Evolutionary conservation across 805 yeast species (phyloP).

Genomic region (Brettanomyces naardenensis): DNA sequence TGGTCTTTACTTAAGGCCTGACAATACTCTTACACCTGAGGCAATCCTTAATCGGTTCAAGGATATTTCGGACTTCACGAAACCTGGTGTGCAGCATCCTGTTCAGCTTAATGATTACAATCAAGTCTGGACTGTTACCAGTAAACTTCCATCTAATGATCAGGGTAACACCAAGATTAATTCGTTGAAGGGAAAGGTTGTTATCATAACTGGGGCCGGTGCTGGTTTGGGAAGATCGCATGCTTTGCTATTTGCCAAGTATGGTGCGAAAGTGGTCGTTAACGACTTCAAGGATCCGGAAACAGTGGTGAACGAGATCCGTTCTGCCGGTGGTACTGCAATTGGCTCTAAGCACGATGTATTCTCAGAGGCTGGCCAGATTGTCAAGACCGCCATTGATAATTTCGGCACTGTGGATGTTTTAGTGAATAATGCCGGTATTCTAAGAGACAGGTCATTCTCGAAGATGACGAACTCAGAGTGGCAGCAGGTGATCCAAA

Average conservation of each 20-base stretch:
- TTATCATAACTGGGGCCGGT: constrained; percentile 91
- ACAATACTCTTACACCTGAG: constrained; percentile 73
- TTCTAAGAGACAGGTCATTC: constrained; percentile 83
- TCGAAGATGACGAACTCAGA: constrained; percentile 75
- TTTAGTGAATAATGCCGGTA: constrained; percentile 90
- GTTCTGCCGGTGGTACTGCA: constrained; percentile 59
- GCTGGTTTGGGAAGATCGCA: constrained; percentile 90
- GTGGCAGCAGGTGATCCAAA: constrained; percentile 74
- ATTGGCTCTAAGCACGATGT: constrained; percentile 81
- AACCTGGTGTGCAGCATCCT: constrained; percentile 59
- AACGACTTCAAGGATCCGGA: constrained; percentile 80
- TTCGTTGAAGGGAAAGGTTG: constrained; percentile 75
- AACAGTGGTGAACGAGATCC: constrained; percentile 67
- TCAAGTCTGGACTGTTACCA: constrained; percentile 44
- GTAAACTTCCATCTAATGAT: constrained; percentile 43
- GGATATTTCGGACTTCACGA: constrained; percentile 56
- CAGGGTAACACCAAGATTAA: constrained; percentile 46
- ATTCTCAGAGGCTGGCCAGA: constrained; percentile 61
- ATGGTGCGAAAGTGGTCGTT: constrained; percentile 92
- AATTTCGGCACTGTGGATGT: constrained; percentile 80
- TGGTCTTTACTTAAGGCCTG: constrained; percentile 80
- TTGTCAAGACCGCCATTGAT: constrained; percentile 69
- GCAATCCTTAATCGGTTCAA: constrained; percentile 63
- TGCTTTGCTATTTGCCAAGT: constrained; percentile 75
- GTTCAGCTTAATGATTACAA: constrained; percentile 63